These are phyloP conservation scores for Chimonanthus praecox DNA, from an alignment of 164 flowering plant genomes.

Conservation along the genomic window DNA sequence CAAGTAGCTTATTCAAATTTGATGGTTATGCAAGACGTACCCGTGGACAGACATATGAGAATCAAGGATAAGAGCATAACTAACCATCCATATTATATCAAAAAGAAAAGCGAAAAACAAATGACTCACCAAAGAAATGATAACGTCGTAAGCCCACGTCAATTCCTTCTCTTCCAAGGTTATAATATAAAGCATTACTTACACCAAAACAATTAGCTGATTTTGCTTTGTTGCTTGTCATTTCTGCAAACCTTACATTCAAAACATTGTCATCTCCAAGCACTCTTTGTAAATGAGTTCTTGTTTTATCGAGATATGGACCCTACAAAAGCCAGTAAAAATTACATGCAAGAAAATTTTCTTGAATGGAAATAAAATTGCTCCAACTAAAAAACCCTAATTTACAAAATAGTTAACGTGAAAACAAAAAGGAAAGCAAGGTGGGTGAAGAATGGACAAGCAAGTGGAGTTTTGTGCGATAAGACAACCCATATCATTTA, in stretches of 20 bases:
- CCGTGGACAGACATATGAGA: background rate
- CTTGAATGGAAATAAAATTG: background rate
- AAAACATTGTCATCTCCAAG: constrained; percentile 77
- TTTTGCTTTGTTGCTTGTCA: background rate
- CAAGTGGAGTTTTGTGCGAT: too few species aligned
- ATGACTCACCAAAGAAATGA: constrained; percentile 61
- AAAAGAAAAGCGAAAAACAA: background rate
- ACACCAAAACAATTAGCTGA: background rate
- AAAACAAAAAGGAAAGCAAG: too few species aligned
- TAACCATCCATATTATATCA: background rate
- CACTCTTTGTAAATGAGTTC: constrained; percentile 54
- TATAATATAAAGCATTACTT: constrained; percentile 15
- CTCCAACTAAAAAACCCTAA: background rate
- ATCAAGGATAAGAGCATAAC: background rate
- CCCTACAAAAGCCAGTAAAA: constrained; percentile 39
- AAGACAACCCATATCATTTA: too few species aligned
- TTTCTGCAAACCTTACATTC: constrained; percentile 53
- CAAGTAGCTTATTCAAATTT: background rate
- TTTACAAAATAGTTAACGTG: background rate
- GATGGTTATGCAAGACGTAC: background rate
- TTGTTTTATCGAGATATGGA: constrained; percentile 38
- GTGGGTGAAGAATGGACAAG: too few species aligned
- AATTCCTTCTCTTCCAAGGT: constrained; percentile 52
- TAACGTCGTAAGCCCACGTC: constrained; percentile 54
- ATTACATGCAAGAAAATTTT: background rate